These are phyloP conservation scores for Chlamydomonas sphaeroides DNA, from an alignment of 139 green algal species.

Conservation along the genomic window DNA sequence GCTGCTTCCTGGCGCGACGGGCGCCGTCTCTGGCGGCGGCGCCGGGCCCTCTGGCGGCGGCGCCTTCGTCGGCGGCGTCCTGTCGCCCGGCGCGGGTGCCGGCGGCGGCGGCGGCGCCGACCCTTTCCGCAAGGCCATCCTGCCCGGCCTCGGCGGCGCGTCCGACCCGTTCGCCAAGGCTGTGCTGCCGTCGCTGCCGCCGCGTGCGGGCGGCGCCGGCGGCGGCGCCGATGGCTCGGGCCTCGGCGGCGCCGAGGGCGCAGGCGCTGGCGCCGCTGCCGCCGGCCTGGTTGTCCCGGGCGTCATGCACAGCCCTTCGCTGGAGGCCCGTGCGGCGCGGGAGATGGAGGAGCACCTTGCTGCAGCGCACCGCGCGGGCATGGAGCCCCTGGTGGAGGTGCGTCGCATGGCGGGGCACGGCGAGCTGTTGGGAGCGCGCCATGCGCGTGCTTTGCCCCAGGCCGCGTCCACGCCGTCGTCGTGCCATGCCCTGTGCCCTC, in stretches of 20 bases:
- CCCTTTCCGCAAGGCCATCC: neutral
- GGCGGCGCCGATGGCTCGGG: neutral
- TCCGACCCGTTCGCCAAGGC: neutral
- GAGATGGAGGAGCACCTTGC: neutral
- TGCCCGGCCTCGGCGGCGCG: neutral
- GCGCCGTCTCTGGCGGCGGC: neutral
- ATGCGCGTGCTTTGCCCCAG: too few relatives aligned
- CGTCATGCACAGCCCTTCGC: neutral
- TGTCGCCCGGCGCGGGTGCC: neutral
- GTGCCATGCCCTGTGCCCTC: too few relatives aligned
- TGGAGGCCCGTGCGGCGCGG: neutral
- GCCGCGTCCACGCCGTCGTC: too few relatives aligned
- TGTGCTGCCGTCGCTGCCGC: too few relatives aligned
- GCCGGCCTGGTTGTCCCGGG: neutral
- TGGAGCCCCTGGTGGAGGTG: slow-evolving; percentile 4
- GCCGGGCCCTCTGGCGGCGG: neutral
- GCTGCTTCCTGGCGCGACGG: neutral
- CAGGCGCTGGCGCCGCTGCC: neutral
- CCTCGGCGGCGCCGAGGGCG: neutral
- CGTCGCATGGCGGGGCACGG: too few relatives aligned
- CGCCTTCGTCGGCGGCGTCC: neutral
- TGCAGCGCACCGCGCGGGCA: too few relatives aligned
- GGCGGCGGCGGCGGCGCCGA: neutral
- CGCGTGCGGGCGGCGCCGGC: neutral
- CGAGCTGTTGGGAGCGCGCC: too few relatives aligned